phyloP scores from a whole-genome alignment of 805 yeast species.

The Candida pseudoglaebosa region DNA sequence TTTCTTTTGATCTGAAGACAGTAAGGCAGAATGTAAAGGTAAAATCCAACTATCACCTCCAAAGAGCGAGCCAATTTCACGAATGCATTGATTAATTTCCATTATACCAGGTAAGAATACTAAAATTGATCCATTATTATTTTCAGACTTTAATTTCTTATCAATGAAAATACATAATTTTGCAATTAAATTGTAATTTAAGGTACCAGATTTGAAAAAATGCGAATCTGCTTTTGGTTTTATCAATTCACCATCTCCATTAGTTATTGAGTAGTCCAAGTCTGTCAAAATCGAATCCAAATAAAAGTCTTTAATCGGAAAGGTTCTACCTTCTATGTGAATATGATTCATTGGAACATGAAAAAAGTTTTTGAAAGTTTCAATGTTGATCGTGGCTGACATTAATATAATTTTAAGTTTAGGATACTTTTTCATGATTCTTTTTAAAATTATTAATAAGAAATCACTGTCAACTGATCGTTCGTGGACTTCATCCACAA shows the following conservation, averaged over 20 bases:
- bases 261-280: conserved; percentile 53
- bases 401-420: conserved; percentile 70
- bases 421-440: conserved; percentile 46
- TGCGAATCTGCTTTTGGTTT: conserved; percentile 61
- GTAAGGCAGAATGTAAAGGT: conserved; percentile 86
- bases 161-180: conserved; percentile 54
- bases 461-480: conserved; percentile 89
- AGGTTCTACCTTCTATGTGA: conserved; percentile 91
- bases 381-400: conserved; percentile 89
- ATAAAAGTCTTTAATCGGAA: conserved; percentile 77
- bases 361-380: conserved; percentile 66
- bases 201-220: conserved; percentile 60
- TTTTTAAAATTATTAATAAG: conserved; percentile 70
- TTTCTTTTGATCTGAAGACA: conserved; percentile 74
- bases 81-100: conserved; percentile 70
- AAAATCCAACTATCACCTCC: conserved; percentile 29
- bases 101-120: conserved; percentile 88
- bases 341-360: conserved; percentile 50
- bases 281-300: conserved; percentile 61
- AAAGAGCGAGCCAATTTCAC: conserved; percentile 23
- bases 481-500: conserved; percentile 96
- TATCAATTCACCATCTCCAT: conserved; percentile 36
- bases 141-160: conserved; percentile 34
- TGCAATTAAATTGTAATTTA: conserved; percentile 72
- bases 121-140: conserved; percentile 66